A percentile compares a stretch with the other conserved stretches of the same genome.
Conservation (phyloP, 371 early-diverging fungal genomes). For the Actinomortierella ambigua region DNA sequence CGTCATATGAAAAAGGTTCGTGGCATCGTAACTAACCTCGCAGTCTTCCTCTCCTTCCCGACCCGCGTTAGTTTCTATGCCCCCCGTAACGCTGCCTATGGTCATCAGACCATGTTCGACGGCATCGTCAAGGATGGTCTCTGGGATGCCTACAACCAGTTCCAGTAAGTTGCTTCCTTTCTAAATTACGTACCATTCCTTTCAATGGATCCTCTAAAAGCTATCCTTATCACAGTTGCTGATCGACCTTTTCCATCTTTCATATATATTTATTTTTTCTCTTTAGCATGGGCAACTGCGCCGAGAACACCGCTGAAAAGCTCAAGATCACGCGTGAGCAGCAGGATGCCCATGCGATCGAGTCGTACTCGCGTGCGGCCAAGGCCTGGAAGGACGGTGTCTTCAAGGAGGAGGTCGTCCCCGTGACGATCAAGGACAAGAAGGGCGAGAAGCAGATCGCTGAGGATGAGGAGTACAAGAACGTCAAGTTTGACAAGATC, state of each 20-base stretch:
- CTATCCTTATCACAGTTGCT: background rate
- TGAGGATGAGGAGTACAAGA: constrained; percentile 90
- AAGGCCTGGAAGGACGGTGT: constrained; percentile 78
- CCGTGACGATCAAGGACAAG: constrained; percentile 80
- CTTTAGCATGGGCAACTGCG: constrained; percentile 87
- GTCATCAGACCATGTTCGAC: constrained; percentile 83
- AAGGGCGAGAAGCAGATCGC: constrained; percentile 72
- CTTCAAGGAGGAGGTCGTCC: constrained; percentile 86
- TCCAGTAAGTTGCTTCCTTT: constrained; percentile 54
- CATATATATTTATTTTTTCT: constrained; percentile 2
- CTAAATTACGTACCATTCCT: background rate
- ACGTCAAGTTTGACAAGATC: constrained; percentile 79
- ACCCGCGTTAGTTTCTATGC: constrained; percentile 58
- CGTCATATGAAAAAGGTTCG: too few relatives aligned
- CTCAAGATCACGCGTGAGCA: constrained; percentile 82
- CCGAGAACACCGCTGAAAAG: constrained; percentile 90
- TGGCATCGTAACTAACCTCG: background rate
- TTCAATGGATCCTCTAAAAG: background rate
- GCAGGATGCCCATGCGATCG: constrained; percentile 91
- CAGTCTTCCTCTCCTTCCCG: background rate
- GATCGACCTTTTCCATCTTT: background rate
- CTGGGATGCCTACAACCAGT: constrained; percentile 90
- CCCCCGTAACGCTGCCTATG: constrained; percentile 74
- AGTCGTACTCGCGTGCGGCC: constrained; percentile 86
- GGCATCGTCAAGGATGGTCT: constrained; percentile 95